Evolutionary conservation across 768 basidiomycete species (phyloP).

Genomic region (Suillus weaverae): DNA sequence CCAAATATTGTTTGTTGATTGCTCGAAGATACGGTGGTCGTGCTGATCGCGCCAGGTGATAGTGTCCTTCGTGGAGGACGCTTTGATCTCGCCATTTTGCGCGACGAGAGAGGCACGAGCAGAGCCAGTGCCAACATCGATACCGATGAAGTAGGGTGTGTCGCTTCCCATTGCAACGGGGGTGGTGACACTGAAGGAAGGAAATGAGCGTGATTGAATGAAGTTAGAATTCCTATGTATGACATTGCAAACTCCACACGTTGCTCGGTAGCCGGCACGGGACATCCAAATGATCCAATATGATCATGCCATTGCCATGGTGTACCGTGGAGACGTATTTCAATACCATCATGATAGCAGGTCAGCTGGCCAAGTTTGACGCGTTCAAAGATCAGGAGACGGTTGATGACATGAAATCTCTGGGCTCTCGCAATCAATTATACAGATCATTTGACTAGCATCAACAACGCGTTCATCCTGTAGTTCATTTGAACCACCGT

Average conservation of each 20-base stretch:
- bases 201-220: constrained; percentile 1
- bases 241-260: neutral
- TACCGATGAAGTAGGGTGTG: constrained; percentile 60
- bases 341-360: no score
- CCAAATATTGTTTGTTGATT: constrained; percentile 92
- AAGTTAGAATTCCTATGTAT: constrained; percentile 1
- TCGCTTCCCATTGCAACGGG: constrained; percentile 35
- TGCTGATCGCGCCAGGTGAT: constrained; percentile 79
- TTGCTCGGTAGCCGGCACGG: neutral
- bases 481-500: no score
- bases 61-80: constrained; percentile 81
- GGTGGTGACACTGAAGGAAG: constrained; percentile 4
- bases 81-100: constrained; percentile 64
- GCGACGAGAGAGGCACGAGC: constrained; percentile 84
- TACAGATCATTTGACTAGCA: no score
- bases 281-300: neutral
- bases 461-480: no score
- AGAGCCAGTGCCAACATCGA: constrained; percentile 93
- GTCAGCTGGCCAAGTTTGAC: neutral
- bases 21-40: constrained; percentile 95
- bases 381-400: no score
- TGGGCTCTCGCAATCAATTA: no score
- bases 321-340: no score
- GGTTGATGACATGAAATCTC: no score
- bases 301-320: neutral